Percentiles rank a stretch among this genome's conserved stretches.
Evolutionary conservation across 768 basidiomycete genomes (phyloP).

Genomic region (Clathrus columnatus): DNA sequence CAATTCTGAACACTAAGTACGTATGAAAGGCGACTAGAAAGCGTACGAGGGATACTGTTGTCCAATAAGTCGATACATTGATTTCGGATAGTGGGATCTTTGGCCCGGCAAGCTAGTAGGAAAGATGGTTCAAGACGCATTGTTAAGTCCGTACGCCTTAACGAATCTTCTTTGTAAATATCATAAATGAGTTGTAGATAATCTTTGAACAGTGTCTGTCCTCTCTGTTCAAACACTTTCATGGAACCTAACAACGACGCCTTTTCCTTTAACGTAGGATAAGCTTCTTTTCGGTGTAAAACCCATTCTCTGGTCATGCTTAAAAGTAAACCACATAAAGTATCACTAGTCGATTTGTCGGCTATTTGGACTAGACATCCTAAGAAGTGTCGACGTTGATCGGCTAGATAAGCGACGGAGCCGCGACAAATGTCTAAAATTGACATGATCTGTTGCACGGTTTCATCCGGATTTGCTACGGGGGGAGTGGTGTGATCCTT

Average conservation of each 20-base stretch:
- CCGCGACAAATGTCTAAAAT: conserved; percentile 82
- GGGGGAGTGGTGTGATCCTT: conserved; percentile 69
- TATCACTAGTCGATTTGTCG: conserved; percentile 77
- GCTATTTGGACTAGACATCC: conserved; percentile 71
- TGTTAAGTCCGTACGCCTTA: conserved; percentile 90
- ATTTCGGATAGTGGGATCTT: conserved; percentile 69
- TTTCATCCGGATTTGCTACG: conserved; percentile 32
- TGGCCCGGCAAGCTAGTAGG: conserved; percentile 80
- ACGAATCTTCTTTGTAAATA: conserved; percentile 79
- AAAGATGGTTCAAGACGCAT: conserved; percentile 89
- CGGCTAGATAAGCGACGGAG: conserved; percentile 73
- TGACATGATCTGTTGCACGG: conserved; percentile 57
- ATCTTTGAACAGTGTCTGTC: conserved; percentile 68
- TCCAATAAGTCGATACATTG: conserved; percentile 88
- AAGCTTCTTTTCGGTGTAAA: conserved; percentile 73
- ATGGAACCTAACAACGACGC: conserved; percentile 83
- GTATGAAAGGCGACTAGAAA: conserved; percentile 77
- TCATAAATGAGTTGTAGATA: conserved; percentile 89
- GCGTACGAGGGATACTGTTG: conserved; percentile 73
- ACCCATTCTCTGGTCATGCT: conserved; percentile 87
- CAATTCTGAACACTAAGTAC: conserved; percentile 90
- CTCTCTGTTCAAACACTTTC: conserved; percentile 71
- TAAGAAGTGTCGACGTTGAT: conserved; percentile 76
- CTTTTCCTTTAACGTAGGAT: conserved; percentile 94
- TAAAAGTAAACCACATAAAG: conserved; percentile 77